Evolutionary conservation across 805 yeast species (phyloP).

Genomic region (Wickerhamomyces pijperi): DNA sequence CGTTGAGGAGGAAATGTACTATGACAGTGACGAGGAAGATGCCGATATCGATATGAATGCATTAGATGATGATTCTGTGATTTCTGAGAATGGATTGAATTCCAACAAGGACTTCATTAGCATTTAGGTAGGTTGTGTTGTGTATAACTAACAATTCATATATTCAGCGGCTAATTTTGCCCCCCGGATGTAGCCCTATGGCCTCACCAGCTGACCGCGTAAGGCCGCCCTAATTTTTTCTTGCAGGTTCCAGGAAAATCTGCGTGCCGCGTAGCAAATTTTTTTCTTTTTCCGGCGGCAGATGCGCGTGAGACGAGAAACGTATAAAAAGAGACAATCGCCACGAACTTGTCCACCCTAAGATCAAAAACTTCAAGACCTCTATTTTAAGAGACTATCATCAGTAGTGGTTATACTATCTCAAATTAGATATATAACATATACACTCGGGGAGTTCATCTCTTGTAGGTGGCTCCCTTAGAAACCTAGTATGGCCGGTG

Average conservation of each 20-base stretch:
- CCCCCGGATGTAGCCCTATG: no score
- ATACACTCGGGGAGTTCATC: conserved; percentile 17
- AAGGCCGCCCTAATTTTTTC: background rate
- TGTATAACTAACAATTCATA: no score
- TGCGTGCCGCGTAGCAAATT: background rate
- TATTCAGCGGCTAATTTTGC: no score
- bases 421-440: conserved; percentile 48
- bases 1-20: conserved; percentile 4
- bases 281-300: background rate
- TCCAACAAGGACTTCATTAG: conserved; percentile 18
- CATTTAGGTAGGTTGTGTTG: conserved; percentile 2
- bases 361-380: background rate
- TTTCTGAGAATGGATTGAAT: conserved; percentile 7
- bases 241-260: background rate
- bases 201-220: background rate
- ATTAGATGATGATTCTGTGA: conserved; percentile 1
- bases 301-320: background rate
- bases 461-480: conserved; percentile 10
- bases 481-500: conserved; percentile 18
- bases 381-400: conserved; percentile 32
- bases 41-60: background rate
- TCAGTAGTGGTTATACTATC: conserved; percentile 80
- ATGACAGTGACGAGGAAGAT: conserved; percentile 20
- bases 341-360: background rate
- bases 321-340: background rate